Base-by-base conservation (phyloP, 2,329 filamentous ascomycete species). In the Epichloe scottii region DNA sequence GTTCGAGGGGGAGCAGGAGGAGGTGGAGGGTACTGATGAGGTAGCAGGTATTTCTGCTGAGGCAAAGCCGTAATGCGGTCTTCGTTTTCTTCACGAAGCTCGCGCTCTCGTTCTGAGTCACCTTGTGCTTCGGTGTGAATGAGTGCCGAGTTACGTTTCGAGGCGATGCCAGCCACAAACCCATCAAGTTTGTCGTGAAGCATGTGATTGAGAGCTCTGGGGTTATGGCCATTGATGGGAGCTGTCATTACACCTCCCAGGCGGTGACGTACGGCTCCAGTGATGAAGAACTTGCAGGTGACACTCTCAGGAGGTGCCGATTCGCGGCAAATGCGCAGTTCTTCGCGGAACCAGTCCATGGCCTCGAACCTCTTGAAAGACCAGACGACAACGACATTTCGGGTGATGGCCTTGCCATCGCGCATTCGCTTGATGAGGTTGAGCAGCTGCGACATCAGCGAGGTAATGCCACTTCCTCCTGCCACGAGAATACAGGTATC, bases 331-430 rank as follows among this genome's bases (percentile, higher is more conserved):
- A 96, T 95, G 46, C 89, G 81, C 53, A 96, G 75, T 66, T 96
- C 91, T 68, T 96, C 90, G 57, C 88, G 87, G 75, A 96, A 97
- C 91, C 91, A 97, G 64, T 96, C 89, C 82, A 97, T 89, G 1
- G 89, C 88, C 66, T 96, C 91, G 14, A 93, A 82, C 51, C 87
- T 81, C 68, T 93, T 95, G 57, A 96, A 73, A 5, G 90, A 83
- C 91, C 91, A 97, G n/a, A 97, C 80, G 1, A 97, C 87, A 15
- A 93, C 85, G 5, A 97, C 85, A 56, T 85, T 87, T 64, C 86
- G 88, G 2, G 90, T 96, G 43, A 95, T 88, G 35, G 91, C 90
- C 67, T 95, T 95, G 47, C 89, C 87, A 62, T 95, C 90, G 53
- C 89, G 83, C 85, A 97, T 95, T 53, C 89, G 83, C 70, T 95